Evolutionary conservation across 768 basidiomycete species (phyloP).

Genomic region (Peribolospora baueri): DNA sequence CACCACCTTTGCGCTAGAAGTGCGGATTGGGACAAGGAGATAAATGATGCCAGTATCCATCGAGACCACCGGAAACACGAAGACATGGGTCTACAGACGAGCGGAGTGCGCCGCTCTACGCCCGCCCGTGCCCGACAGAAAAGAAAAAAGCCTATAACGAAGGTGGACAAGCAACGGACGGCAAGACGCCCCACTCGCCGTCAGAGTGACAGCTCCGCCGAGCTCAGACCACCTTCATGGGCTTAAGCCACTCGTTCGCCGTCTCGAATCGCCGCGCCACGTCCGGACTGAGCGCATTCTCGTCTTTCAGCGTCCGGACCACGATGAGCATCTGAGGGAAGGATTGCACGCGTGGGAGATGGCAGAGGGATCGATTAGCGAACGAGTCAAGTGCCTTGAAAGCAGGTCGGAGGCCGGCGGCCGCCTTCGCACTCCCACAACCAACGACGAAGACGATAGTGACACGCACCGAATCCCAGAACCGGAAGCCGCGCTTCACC

Average conservation of each 20-base stretch:
- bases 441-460: constrained; percentile 1
- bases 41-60: no score
- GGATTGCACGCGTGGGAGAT: constrained; percentile 4
- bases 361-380: neutral
- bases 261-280: constrained; percentile 88
- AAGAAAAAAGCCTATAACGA: no score
- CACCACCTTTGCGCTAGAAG: no score
- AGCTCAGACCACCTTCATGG: constrained; percentile 14
- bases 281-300: constrained; percentile 50
- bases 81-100: no score
- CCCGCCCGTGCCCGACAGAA: no score
- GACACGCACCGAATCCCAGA: constrained; percentile 82
- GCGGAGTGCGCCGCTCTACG: no score
- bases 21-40: no score
- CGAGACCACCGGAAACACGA: no score
- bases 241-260: constrained; percentile 78
- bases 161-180: no score
- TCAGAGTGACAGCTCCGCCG: no score
- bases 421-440: neutral
- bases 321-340: constrained; percentile 46
- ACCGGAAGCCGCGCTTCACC: constrained; percentile 87
- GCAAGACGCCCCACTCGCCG: no score
- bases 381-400: neutral
- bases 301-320: constrained; percentile 55
- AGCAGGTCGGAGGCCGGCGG: neutral